phyloP scores from a whole-genome alignment of 768 basidiomycete genomes.

The Filobasidium floriforme region DNA sequence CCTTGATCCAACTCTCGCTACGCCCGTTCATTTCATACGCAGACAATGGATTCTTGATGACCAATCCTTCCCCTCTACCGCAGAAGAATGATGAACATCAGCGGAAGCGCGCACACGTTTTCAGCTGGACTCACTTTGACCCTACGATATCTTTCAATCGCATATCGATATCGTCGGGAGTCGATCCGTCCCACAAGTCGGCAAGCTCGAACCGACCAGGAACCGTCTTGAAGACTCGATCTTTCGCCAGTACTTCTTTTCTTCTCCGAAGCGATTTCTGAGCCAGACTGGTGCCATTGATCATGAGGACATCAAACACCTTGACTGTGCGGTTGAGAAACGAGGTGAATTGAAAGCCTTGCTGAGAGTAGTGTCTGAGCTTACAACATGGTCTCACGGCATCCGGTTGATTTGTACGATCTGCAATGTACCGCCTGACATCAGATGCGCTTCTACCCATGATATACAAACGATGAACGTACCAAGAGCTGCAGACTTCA shows the following conservation, averaged over 20 bases:
- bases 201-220: constrained; percentile 75
- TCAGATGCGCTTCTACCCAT: background rate
- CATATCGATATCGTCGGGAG: constrained; percentile 68
- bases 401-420: constrained; percentile 54
- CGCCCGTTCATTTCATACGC: constrained; percentile 80
- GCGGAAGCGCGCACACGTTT: background rate
- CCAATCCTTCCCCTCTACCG: constrained; percentile 77
- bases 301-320: constrained; percentile 84
- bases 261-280: constrained; percentile 70
- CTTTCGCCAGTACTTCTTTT: constrained; percentile 46
- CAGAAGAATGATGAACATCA: background rate
- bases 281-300: constrained; percentile 63
- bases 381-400: constrained; percentile 84
- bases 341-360: constrained; percentile 1
- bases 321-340: constrained; percentile 60
- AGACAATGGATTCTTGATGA: constrained; percentile 75
- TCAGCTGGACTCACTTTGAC: constrained; percentile 43
- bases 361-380: constrained; percentile 38
- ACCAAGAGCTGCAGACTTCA: constrained; percentile 90
- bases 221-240: constrained; percentile 57
- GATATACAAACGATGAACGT: constrained; percentile 18
- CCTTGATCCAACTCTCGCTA: constrained; percentile 90
- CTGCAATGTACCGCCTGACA: constrained; percentile 45
- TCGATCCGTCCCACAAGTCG: constrained; percentile 63
- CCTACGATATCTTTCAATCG: constrained; percentile 78